phyloP scores from a whole-genome alignment of 2,329 filamentous ascomycete species.

The Paraphaeosphaeria sporulosa region DNA sequence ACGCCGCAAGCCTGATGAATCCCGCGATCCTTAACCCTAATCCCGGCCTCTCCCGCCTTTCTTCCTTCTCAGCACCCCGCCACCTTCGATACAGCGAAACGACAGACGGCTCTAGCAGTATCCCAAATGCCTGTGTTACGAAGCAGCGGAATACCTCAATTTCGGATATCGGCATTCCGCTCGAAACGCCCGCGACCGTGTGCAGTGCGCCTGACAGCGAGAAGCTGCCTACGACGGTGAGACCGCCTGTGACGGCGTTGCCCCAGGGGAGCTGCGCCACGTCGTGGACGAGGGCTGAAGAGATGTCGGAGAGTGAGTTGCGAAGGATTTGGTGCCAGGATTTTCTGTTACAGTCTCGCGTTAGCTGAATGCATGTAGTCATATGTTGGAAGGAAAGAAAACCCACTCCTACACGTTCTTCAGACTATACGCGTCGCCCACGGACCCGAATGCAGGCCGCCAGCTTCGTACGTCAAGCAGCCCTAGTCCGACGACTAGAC shows the following conservation, averaged over 20 bases:
- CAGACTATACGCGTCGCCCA: slow-evolving; percentile 5
- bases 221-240: background rate
- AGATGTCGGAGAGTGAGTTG: no score
- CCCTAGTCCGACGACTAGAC: background rate
- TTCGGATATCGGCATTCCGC: slow-evolving; percentile 1
- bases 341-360: background rate
- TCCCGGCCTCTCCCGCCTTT: no score
- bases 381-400: background rate
- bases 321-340: slow-evolving; percentile 12
- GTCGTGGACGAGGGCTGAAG: background rate
- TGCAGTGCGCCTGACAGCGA: slow-evolving; percentile 6
- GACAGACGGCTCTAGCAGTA: background rate
- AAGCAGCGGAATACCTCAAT: slow-evolving; percentile 5
- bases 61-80: background rate
- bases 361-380: background rate
- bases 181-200: slow-evolving; percentile 2
- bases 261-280: background rate
- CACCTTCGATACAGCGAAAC: background rate
- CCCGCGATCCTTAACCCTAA: no score
- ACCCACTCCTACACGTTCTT: slow-evolving; percentile 12
- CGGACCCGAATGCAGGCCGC: slow-evolving; percentile 7
- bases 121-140: slow-evolving; percentile 1
- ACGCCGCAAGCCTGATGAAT: slow-evolving; percentile 9
- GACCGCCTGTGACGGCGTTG: background rate
- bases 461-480: slow-evolving; percentile 5